Conservation (phyloP, 495 filamentous ascomycete species). For the Usnea hakonensis region DNA sequence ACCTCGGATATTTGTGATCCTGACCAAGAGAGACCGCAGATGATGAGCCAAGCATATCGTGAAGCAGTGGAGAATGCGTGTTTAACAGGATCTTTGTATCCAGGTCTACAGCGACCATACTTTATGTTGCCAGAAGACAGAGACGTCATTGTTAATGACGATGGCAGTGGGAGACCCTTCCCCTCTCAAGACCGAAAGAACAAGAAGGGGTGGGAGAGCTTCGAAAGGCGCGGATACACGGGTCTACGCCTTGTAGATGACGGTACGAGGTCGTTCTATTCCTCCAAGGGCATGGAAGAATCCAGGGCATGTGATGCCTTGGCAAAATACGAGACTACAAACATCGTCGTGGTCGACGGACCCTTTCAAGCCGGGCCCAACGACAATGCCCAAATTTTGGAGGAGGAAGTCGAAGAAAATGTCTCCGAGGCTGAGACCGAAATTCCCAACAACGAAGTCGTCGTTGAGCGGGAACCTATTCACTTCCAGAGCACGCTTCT, state of each 20-base stretch:
- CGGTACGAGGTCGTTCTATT: neutral
- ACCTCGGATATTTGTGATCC: neutral
- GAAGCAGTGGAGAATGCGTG: neutral
- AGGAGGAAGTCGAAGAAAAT: neutral
- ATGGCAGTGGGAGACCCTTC: neutral
- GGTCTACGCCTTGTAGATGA: neutral
- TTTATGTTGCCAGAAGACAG: neutral
- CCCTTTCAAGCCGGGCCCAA: neutral
- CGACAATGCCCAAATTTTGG: too few relatives aligned
- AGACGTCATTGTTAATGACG: neutral
- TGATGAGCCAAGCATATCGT: neutral
- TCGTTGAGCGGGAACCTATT: neutral
- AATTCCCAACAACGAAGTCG: neutral
- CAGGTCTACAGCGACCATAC: slow-evolving; percentile 3
- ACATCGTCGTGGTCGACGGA: too few relatives aligned
- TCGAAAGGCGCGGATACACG: neutral
- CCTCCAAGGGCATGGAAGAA: too few relatives aligned
- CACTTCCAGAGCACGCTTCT: neutral
- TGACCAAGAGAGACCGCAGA: slow-evolving; percentile 1
- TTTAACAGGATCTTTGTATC: neutral
- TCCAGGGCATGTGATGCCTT: too few relatives aligned
- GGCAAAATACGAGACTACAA: too few relatives aligned
- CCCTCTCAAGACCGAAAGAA: neutral
- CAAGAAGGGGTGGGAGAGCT: neutral
- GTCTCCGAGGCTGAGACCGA: neutral